Evolutionary conservation across 2,329 filamentous ascomycete genomes (phyloP), one percentile per base, ranked within the genome.

Genomic region (Nothophaeocryptopus gaeumannii): DNA sequence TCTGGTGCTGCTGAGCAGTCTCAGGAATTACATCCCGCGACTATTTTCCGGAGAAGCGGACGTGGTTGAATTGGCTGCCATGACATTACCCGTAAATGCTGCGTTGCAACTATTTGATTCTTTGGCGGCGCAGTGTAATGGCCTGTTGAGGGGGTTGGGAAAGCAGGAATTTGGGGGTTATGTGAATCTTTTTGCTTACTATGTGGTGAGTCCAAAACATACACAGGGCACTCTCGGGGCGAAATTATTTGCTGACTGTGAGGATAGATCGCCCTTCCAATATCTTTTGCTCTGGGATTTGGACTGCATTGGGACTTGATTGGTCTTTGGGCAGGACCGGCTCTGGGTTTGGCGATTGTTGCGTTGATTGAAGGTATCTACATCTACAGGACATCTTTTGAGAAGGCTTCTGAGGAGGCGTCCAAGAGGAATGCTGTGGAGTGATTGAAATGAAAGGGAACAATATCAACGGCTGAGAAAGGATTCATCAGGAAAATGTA

Each of bases 41-140:
- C 80, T 96, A 5, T 90, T 89, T 56, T 87, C 89, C 54, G 81
- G 79, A 0, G 77, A 85, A 48, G 69, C 79, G 30, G 82, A 89
- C 50, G 84, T 87, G 8, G 74, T 86, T 12, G 74, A 78, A 1
- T 84, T 89, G 66, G 82, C 81, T 0, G 76, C 88, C 1, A 69
- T 72, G 2, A 81, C 89, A 2, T 77, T 96, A 32, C 91, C 90
- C 0, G 72, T 96, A 2, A 89, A 88, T 53, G 90, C 91, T 0
- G 79, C 89, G 1, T 95, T 96, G 77, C 91, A 97, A 67, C 78
- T 96, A 16, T 91, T 95, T 61, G 92, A 99, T 68, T 84, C 87
- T 1, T 68, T 95, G 13, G 83, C 88, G 0, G 81, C 87, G 2
- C 85, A 85, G 34, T 89, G 88, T 50, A 91, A 93, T 63, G 92